Conservation (phyloP, 2,329 filamentous ascomycete genomes). For the Trichoderma harzianum region DNA sequence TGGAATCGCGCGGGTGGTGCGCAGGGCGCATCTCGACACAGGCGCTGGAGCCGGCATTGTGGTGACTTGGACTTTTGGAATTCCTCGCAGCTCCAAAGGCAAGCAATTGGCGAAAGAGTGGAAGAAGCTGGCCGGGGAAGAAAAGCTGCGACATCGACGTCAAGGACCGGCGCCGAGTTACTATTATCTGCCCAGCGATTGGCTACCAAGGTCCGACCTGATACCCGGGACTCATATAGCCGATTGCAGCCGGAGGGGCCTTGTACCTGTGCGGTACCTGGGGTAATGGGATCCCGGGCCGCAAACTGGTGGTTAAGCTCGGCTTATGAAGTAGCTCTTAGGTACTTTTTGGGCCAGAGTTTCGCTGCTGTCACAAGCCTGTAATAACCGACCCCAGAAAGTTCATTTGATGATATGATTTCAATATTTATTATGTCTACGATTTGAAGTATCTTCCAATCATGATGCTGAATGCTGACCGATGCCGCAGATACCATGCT, state of each 20-base stretch:
- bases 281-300: no score
- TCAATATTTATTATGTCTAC: background rate
- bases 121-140: conserved; percentile 4
- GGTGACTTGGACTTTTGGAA: conserved; percentile 12
- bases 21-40: conserved; percentile 39
- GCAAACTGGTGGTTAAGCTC: conserved; percentile 1
- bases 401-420: background rate
- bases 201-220: conserved; percentile 17
- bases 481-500: background rate
- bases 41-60: conserved; percentile 38
- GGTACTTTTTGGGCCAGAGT: background rate
- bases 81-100: background rate
- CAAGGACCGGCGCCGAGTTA: conserved; percentile 11
- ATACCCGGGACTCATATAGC: conserved; percentile 17
- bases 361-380: conserved; percentile 8
- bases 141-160: conserved; percentile 15
- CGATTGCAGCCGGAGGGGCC: conserved; percentile 20
- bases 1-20: conserved; percentile 34
- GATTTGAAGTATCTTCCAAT: background rate
- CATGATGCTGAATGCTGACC: background rate
- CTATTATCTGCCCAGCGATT: conserved; percentile 23
- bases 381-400: background rate
- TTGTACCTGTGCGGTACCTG: background rate
- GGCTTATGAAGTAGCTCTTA: conserved; percentile 13
- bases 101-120: conserved; percentile 6